A percentile compares a stretch with the other conserved stretches of the same genome.
These are phyloP conservation scores for Phytopythium oedochilum DNA, from an alignment of 352 stramenopile species.

Conservation along the genomic window DNA sequence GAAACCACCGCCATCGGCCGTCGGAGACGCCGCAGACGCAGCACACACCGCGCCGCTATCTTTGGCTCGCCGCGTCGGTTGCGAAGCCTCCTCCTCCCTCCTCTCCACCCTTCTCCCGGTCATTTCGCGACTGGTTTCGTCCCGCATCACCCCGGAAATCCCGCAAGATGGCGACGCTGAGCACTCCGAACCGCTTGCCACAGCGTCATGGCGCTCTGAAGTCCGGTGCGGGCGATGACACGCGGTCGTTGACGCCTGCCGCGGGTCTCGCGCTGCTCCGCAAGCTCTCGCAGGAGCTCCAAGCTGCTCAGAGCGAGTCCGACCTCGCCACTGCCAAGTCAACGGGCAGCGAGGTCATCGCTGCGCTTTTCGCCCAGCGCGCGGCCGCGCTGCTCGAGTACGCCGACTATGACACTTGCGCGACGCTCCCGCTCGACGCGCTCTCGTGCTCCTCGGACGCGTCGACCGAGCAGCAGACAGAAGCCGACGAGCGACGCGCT, in stretches of 20 bases:
- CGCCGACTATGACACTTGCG: conserved; percentile 34
- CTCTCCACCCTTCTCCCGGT: not conserved
- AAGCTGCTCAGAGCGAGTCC: not conserved
- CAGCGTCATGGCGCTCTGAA: not conserved
- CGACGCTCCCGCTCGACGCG: conserved; percentile 17
- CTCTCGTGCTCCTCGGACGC: conserved; percentile 8
- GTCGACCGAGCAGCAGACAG: conserved; percentile 3
- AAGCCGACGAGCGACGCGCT: not conserved
- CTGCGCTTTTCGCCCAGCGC: conserved; percentile 26
- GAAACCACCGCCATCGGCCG: not conserved
- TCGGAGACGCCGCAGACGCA: not conserved
- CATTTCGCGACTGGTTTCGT: not conserved
- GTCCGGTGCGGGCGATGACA: no score
- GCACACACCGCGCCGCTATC: not conserved
- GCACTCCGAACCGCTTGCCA: not conserved
- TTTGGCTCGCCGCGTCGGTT: not conserved
- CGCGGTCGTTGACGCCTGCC: not conserved
- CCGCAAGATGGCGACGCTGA: not conserved
- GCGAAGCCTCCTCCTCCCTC: not conserved
- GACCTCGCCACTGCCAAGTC: not conserved
- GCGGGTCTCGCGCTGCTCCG: conserved; percentile 2
- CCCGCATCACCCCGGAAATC: not conserved
- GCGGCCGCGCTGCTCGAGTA: conserved; percentile 28
- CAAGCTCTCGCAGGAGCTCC: not conserved
- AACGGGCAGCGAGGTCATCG: conserved; percentile 12